Evolutionary conservation across 305 asterid genomes (phyloP).

Genomic region (Solanum hybrid): DNA sequence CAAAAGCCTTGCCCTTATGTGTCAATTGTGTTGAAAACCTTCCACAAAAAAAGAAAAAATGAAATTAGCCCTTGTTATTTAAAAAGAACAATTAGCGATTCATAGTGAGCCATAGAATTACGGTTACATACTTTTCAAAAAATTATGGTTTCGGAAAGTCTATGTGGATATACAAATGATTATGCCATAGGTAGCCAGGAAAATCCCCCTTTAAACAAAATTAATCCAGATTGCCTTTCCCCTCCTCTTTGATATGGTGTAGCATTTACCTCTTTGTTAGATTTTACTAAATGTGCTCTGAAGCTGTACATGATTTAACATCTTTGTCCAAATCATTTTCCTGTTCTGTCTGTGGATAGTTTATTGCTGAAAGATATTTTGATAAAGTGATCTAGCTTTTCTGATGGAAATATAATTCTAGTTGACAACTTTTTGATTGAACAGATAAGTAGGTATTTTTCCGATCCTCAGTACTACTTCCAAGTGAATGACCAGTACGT

Average conservation of each 20-base stretch:
- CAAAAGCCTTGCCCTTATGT: neutral
- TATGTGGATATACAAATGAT: neutral
- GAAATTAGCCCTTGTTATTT: neutral
- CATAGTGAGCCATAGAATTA: neutral
- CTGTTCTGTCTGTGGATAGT: neutral
- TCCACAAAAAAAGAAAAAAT: neutral
- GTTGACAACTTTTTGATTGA: neutral
- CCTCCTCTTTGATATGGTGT: neutral
- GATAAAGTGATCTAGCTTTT: neutral
- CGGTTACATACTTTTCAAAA: neutral
- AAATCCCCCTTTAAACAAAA: neutral
- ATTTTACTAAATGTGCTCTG: neutral
- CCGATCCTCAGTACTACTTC: conserved; percentile 49
- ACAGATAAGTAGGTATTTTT: conserved; percentile 42
- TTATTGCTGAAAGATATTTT: neutral
- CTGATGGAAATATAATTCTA: neutral
- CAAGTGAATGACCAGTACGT: conserved; percentile 49
- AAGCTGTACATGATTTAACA: neutral
- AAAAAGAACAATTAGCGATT: neutral
- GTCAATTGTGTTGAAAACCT: neutral
- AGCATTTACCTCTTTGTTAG: neutral
- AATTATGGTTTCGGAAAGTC: neutral
- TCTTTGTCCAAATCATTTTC: neutral
- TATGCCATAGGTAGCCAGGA: neutral
- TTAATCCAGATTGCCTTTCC: neutral